Evolutionary conservation across 179 eudicot genomes (phyloP).

Genomic region (Spergularia azorica): DNA sequence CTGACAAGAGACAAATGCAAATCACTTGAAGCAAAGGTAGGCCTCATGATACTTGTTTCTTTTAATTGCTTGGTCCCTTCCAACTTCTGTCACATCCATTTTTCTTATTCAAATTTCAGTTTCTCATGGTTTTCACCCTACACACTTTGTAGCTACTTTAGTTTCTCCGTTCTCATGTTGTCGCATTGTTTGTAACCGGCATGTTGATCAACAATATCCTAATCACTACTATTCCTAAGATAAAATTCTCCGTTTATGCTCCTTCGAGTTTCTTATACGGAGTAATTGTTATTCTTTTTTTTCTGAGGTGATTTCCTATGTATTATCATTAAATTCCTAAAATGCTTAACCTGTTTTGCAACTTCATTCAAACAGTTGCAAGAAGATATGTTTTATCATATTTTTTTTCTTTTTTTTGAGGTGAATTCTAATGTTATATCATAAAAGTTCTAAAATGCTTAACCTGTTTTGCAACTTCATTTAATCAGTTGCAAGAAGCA

Average conservation of each 20-base stretch:
- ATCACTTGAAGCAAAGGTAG: slow-evolving; percentile 61
- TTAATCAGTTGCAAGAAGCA: slow-evolving; percentile 63
- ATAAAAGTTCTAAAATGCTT: neutral
- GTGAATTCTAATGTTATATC: neutral
- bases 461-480: neutral
- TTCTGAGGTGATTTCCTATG: too few species aligned
- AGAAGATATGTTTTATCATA: too few species aligned
- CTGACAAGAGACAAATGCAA: slow-evolving; percentile 48
- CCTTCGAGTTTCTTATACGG: neutral
- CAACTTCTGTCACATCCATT: neutral
- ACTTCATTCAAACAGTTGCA: too few species aligned
- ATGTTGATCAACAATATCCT: neutral
- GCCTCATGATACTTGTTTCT: neutral
- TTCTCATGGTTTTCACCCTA: neutral
- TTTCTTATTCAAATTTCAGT: neutral
- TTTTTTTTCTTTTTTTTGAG: neutral
- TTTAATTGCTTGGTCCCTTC: neutral
- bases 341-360: neutral
- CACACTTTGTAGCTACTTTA: too few species aligned
- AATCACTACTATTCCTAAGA: neutral
- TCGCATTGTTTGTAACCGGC: too few species aligned
- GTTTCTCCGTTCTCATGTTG: too few species aligned
- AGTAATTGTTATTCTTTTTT: neutral
- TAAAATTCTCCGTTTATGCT: neutral
- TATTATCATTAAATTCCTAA: too few species aligned